Conservation (phyloP, 2,329 filamentous ascomycete species). For the Chrysoporthe deuterocubensis region DNA sequence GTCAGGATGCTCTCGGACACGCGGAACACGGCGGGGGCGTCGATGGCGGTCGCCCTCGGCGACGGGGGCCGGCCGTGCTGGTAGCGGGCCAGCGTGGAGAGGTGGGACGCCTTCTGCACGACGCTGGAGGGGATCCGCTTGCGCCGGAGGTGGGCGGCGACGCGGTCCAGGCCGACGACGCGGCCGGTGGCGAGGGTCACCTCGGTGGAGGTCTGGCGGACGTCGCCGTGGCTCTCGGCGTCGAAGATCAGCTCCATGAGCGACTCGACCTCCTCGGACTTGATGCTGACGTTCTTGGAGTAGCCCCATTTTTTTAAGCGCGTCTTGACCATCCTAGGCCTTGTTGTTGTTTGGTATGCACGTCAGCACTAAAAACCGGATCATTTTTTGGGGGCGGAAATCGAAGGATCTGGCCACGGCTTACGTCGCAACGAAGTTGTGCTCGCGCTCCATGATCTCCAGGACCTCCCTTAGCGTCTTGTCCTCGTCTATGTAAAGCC, state of each 20-base stretch:
- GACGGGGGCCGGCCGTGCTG: constrained; percentile 17
- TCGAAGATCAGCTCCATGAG: constrained; percentile 27
- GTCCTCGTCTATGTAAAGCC: constrained; percentile 32
- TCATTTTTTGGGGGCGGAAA: not conserved
- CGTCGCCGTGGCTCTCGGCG: constrained; percentile 24
- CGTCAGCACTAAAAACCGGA: constrained; percentile 17
- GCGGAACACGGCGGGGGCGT: constrained; percentile 22
- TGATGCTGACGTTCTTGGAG: constrained; percentile 29
- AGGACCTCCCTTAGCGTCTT: constrained; percentile 31
- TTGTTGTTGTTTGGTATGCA: constrained; percentile 3
- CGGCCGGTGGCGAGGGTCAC: constrained; percentile 27
- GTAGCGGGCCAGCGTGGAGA: constrained; percentile 8
- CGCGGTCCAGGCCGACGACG: constrained; percentile 25
- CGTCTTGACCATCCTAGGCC: constrained; percentile 27
- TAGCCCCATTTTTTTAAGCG: constrained; percentile 31
- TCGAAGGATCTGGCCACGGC: not conserved
- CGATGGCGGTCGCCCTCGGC: constrained; percentile 14
- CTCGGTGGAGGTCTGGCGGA: constrained; percentile 22
- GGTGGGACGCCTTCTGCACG: constrained; percentile 9
- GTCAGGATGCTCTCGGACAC: constrained; percentile 25
- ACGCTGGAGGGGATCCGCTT: constrained; percentile 23
- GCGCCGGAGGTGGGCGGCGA: constrained; percentile 27
- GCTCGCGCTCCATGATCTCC: constrained; percentile 30
- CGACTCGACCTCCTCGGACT: constrained; percentile 26
- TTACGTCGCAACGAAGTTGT: constrained; percentile 33